These are phyloP conservation scores for Lipomyces sp. DNA, from an alignment of 805 yeast genomes.

Conservation along the genomic window DNA sequence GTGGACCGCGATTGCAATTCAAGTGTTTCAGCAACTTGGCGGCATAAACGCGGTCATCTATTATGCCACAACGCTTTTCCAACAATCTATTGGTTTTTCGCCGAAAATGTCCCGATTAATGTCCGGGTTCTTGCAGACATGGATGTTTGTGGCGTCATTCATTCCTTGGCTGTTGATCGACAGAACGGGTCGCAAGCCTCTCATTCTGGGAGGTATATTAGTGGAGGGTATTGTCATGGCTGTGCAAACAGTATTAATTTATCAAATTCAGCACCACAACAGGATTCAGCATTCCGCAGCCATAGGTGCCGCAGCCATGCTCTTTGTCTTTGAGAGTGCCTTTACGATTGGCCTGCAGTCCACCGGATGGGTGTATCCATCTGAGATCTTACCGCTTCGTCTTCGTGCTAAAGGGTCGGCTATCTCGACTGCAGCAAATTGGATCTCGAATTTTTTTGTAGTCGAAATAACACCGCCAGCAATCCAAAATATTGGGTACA, in stretches of 20 bases:
- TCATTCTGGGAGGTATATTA: constrained; percentile 32
- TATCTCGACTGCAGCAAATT: constrained; percentile 24
- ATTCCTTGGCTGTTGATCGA: constrained; percentile 66
- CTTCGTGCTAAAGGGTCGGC: constrained; percentile 20
- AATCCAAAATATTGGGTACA: constrained; percentile 55
- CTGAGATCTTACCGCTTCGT: constrained; percentile 24
- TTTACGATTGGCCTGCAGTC: constrained; percentile 32
- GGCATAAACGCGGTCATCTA: constrained; percentile 34
- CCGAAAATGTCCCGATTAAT: constrained; percentile 20
- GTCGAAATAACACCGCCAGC: constrained; percentile 57
- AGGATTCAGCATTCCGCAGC: constrained; percentile 15
- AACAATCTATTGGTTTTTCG: constrained; percentile 20
- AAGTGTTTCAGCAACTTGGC: constrained; percentile 26
- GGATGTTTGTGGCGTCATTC: constrained; percentile 52
- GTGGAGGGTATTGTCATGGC: constrained; percentile 27
- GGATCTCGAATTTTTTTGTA: constrained; percentile 22
- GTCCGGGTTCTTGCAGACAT: constrained; percentile 26
- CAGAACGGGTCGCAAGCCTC: constrained; percentile 60
- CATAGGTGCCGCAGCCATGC: constrained; percentile 30
- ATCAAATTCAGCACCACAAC: constrained; percentile 25
- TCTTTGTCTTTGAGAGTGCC: constrained; percentile 27
- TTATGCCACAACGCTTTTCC: constrained; percentile 53
- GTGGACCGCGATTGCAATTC: constrained; percentile 20
- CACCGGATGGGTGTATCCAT: constrained; percentile 26
- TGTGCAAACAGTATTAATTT: constrained; percentile 22